Evolutionary conservation across 2,329 filamentous ascomycete genomes (phyloP), one percentile per base, ranked within the genome.

Genomic region (Neonectria sp.): DNA sequence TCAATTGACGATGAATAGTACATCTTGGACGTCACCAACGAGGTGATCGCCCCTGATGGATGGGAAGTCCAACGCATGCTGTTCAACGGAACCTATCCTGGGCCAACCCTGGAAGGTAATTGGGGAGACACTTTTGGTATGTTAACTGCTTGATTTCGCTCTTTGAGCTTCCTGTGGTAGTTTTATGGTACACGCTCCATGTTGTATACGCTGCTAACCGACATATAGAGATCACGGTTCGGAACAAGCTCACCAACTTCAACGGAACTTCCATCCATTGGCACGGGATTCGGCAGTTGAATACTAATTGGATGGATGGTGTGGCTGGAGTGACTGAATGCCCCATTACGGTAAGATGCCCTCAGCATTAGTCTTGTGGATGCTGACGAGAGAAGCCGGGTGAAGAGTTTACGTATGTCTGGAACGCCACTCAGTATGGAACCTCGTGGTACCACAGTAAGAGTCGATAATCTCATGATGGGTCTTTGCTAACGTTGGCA

Each of bases 361-460:
- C 29, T 29, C 17, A 45, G 3, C 21, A 12, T 60, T 43, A 25
- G 7, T 29, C 24, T 25, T 15, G 17, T 11, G 7, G 33, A 25
- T 55, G 27, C 58, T 61, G 17, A 61, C 11, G 33, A 35, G 48
- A 53, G 35, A 29, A 61, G 58, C 89, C 90, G 0, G 86, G 86
- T 31, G 83, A 81, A 60, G 83, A 76, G 61, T 82, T 84, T 65
- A 86, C 82, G 6, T 87, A 86, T 73, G 25, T 78, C 24, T 85
- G 85, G 75, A 55, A 52, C 2, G 49, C 65, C n/a, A 63, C 53
- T 21, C 60, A 68, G 29, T 59, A 59, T 35, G 65, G 65, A 31
- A 61, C 56, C 12, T 57, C 46, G 25, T 68, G 65, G 65, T 68
- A 68, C 37, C 65, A 68, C 24, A 57, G 40, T 57, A 57, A 57